phyloP scores from a whole-genome alignment of 2,329 filamentous ascomycete genomes.

The Spiromastix sp. region DNA sequence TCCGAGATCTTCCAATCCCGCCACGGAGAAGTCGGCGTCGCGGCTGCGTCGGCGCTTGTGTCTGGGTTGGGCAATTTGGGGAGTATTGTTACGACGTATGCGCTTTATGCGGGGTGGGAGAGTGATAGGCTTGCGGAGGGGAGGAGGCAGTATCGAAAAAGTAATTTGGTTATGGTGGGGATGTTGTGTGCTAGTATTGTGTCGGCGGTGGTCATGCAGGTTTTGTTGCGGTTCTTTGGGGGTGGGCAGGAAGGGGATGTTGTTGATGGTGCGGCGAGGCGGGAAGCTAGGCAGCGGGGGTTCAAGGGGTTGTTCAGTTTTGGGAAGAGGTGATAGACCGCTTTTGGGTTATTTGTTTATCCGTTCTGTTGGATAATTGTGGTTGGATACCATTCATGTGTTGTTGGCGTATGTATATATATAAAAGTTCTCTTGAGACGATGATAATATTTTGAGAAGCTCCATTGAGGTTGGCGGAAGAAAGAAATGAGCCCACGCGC shows the following conservation, averaged over 20 bases:
- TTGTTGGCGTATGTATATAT: too few relatives aligned
- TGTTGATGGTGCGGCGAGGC: constrained; percentile 25
- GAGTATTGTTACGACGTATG: constrained; percentile 79
- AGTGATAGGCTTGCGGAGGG: constrained; percentile 57
- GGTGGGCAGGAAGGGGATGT: constrained; percentile 8
- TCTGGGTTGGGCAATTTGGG: constrained; percentile 81
- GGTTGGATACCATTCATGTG: too few relatives aligned
- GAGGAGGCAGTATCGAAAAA: constrained; percentile 63
- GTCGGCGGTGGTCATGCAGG: constrained; percentile 56
- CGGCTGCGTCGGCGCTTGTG: constrained; percentile 73
- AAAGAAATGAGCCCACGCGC: too few relatives aligned
- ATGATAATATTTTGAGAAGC: too few relatives aligned
- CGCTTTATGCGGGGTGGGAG: constrained; percentile 78
- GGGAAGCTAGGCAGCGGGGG: constrained; percentile 26
- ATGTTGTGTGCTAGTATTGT: constrained; percentile 71
- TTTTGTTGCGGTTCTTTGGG: constrained; percentile 43
- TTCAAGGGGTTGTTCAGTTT: constrained; percentile 23
- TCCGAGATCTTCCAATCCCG: constrained; percentile 81
- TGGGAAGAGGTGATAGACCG: constrained; percentile 2
- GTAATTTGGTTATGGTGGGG: constrained; percentile 80
- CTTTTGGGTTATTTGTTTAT: too few relatives aligned
- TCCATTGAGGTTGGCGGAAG: too few relatives aligned
- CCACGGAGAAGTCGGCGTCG: constrained; percentile 84
- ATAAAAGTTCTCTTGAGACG: too few relatives aligned
- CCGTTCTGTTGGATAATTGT: too few relatives aligned